These are phyloP conservation scores for Paraurostyla sp. DNA, from an alignment of 73 alveolate genomes.

Conservation along the genomic window DNA sequence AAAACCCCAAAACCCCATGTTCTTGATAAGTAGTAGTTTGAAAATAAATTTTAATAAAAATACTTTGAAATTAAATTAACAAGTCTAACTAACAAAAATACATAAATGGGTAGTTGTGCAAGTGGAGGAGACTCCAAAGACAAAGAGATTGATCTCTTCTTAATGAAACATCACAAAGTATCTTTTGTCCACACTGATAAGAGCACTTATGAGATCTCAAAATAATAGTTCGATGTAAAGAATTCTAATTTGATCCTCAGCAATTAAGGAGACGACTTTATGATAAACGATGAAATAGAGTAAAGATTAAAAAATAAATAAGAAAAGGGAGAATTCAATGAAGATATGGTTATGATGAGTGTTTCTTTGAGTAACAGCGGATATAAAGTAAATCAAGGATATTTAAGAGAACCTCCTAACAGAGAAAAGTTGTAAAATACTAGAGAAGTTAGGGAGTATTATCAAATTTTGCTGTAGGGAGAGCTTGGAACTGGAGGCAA, in stretches of 20 bases:
- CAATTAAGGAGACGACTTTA: not conserved
- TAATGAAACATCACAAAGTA: constrained; percentile 28
- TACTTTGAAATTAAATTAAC: no score
- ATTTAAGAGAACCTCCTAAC: not conserved
- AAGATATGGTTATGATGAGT: not conserved
- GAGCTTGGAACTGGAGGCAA: constrained; percentile 53
- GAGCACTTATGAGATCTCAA: constrained; percentile 22
- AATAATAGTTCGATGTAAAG: constrained; percentile 30
- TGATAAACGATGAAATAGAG: constrained; percentile 9
- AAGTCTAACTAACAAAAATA: no score
- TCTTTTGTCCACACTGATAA: not conserved
- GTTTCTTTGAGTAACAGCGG: not conserved
- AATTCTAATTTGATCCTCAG: not conserved
- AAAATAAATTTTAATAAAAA: no score
- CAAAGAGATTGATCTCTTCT: constrained; percentile 10
- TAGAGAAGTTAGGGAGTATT: not conserved
- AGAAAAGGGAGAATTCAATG: not conserved
- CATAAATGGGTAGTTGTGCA: constrained; percentile 35
- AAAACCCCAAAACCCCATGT: no score
- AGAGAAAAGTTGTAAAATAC: not conserved
- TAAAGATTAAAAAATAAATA: not conserved
- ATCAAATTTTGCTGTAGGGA: not conserved
- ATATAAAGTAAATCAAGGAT: no score
- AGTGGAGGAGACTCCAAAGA: constrained; percentile 17
- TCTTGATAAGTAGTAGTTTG: no score